Evolutionary conservation across 768 basidiomycete genomes (phyloP).

Genomic region (Rhodotorula paludigena): DNA sequence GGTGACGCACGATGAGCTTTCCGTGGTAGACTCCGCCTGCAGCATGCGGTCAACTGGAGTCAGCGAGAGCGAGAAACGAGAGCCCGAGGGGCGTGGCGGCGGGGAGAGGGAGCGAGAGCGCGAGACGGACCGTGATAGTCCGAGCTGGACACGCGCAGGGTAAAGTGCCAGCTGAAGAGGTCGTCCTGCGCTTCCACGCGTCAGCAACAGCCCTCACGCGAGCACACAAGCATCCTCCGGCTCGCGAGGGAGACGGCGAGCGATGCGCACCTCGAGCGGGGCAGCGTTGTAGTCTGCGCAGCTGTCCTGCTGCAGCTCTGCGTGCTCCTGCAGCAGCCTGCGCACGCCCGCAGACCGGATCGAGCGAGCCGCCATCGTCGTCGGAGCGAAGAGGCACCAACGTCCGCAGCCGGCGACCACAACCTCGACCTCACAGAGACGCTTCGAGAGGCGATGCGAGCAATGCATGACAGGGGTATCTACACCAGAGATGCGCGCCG

Average conservation of each 20-base stretch:
- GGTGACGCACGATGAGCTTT: slow-evolving; percentile 49
- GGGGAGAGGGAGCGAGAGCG: no score
- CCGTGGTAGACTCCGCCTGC: slow-evolving; percentile 93
- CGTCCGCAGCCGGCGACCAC: no score
- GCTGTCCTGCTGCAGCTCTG: slow-evolving; percentile 77
- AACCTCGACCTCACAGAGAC: no score
- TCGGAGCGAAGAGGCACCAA: no score
- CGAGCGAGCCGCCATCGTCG: no score
- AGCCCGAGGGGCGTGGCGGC: not conserved
- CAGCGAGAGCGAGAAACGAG: not conserved
- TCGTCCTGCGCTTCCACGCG: slow-evolving; percentile 53
- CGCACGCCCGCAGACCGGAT: slow-evolving; percentile 51
- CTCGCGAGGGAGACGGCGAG: not conserved
- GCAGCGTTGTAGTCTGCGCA: slow-evolving; percentile 79
- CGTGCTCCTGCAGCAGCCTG: slow-evolving; percentile 93
- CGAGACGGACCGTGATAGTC: slow-evolving; percentile 70
- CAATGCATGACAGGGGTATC: not conserved
- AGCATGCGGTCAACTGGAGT: slow-evolving; percentile 57
- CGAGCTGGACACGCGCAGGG: slow-evolving; percentile 77
- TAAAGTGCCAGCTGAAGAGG: slow-evolving; percentile 86
- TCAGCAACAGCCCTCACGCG: not conserved
- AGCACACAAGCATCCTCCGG: no score
- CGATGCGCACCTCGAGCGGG: slow-evolving; percentile 59
- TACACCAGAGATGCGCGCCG: no score
- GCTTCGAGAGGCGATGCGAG: no score